A percentile compares a stretch with the other conserved stretches of the same genome.
phyloP scores from a whole-genome alignment of 805 yeast species.

The Starmerella apis region DNA sequence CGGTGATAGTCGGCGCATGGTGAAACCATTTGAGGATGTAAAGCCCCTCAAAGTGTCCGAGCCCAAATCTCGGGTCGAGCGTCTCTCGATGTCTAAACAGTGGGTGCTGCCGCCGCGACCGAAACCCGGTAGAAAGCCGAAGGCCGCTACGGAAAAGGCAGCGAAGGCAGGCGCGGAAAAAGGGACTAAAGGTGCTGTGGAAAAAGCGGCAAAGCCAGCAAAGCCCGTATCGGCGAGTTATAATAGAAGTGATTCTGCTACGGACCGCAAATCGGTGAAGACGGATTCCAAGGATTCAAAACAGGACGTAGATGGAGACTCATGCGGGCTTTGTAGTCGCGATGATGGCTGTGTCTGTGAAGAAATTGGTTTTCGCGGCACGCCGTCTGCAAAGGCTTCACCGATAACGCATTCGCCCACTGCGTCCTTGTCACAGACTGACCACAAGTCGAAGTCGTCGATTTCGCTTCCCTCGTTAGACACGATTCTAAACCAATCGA shows the following conservation, averaged over 20 bases:
- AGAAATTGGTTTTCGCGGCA: conserved; percentile 29
- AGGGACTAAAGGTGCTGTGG: conserved; percentile 81
- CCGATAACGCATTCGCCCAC: neutral
- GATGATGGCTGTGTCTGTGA: conserved; percentile 31
- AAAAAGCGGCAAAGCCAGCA: conserved; percentile 50
- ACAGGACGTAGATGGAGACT: conserved; percentile 19
- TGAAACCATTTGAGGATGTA: neutral
- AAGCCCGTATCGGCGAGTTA: neutral
- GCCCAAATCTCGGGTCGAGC: neutral
- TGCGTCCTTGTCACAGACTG: neutral
- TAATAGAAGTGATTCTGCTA: neutral
- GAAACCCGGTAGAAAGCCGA: conserved; percentile 64
- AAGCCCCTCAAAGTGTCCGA: neutral
- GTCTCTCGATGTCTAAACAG: conserved; percentile 49
- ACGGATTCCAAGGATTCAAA: too few relatives aligned
- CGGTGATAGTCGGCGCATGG: neutral
- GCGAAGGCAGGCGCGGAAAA: conserved; percentile 40
- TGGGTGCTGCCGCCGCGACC: conserved; percentile 89
- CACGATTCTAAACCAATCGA: conserved; percentile 14
- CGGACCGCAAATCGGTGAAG: neutral
- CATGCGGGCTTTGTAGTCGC: conserved; percentile 30
- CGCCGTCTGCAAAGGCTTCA: conserved; percentile 3
- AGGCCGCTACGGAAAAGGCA: conserved; percentile 75
- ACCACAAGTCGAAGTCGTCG: neutral
- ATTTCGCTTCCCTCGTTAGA: conserved; percentile 17